phyloP scores from a whole-genome alignment of 1,139 yeast species.

The Pichia sp. region DNA sequence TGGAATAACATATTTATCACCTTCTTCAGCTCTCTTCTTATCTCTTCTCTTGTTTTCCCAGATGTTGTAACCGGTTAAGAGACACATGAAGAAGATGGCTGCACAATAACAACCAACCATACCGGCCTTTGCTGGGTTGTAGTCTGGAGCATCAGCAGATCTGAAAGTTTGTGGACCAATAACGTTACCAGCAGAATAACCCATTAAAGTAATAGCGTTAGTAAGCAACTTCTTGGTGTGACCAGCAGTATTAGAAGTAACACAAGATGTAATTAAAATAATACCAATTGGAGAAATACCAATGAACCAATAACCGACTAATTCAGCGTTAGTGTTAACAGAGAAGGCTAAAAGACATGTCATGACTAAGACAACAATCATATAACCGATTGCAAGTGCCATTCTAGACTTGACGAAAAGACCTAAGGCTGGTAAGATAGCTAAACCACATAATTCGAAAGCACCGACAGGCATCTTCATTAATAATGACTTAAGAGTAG shows the following conservation, averaged over 20 bases:
- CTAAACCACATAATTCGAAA: slow-evolving; percentile 38
- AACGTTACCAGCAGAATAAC: slow-evolving; percentile 66
- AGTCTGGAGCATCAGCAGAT: slow-evolving; percentile 23
- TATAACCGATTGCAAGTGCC: slow-evolving; percentile 41
- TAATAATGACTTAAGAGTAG: slow-evolving; percentile 31
- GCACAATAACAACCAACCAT: slow-evolving; percentile 27
- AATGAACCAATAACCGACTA: slow-evolving; percentile 43
- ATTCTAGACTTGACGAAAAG: slow-evolving; percentile 23
- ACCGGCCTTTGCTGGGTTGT: slow-evolving; percentile 27
- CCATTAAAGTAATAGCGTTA: slow-evolving; percentile 58
- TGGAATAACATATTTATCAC: slow-evolving; percentile 25
- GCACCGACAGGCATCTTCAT: slow-evolving; percentile 41
- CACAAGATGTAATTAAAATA: slow-evolving; percentile 38
- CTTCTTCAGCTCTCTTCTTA: slow-evolving; percentile 12
- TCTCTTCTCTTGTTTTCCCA: slow-evolving; percentile 21
- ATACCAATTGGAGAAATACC: slow-evolving; percentile 37
- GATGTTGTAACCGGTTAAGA: slow-evolving; percentile 14
- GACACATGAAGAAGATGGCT: slow-evolving; percentile 20
- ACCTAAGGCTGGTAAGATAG: slow-evolving; percentile 14
- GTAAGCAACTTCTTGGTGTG: slow-evolving; percentile 64
- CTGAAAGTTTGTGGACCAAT: slow-evolving; percentile 70
- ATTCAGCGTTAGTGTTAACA: slow-evolving; percentile 31
- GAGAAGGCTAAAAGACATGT: slow-evolving; percentile 51
- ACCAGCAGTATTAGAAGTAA: slow-evolving; percentile 57
- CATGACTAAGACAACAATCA: slow-evolving; percentile 38